Base-by-base conservation (phyloP, 495 filamentous ascomycete species). In the Talaromyces proteolyticus region DNA sequence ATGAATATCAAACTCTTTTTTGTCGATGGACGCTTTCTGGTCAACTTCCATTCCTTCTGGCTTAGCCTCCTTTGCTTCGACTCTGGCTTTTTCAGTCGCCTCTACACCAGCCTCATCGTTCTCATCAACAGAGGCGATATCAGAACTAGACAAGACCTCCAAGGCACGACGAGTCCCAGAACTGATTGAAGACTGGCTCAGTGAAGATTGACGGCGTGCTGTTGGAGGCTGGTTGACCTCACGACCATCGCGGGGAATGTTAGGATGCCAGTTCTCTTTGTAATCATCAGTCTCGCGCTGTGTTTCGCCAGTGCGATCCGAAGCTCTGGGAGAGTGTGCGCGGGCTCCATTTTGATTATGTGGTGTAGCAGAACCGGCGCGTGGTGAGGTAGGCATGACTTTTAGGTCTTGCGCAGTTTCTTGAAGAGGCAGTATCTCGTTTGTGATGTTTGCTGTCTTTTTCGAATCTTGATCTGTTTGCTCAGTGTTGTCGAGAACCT, bases 241-340 rank as follows among this genome's bases (percentile, higher is more conserved):
- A 34, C 4, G 29, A 14, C 29, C 29, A 34, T 4, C 40, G 16
- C 40, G 17, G 16, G 40, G 40, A 16, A 42, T 2, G 4, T 42
- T 42, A 16, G 40, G 40, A 42, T 42, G 40, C 4, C 17, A 5
- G 25, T 45, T 45, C 14, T 59, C 57, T 16, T 57, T 53, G 11
- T 58, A 53, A 18, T 60, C 59, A 21, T 69, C 62, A 3, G 38
- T 44, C 3, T 44, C 39, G 10, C 34, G 34, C n/a, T 37, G 34
- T 10, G n/a, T 37, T 10, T 10, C 34, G 10, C 10, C 10, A n/a
- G 34, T 10, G n/a, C 10, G 10, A n/a, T 37, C 34, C 10, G 10
- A 10, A 10, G 34, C 34, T n/a, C n/a, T n/a, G 10, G 34, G 34
- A 38, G 34, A 38, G 34, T 38, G n/a, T n/a, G n/a, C n/a, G n/a